These are phyloP conservation scores for Bonia amplexicaulis DNA, from an alignment of 176 grass and related monocot species.

Conservation along the genomic window DNA sequence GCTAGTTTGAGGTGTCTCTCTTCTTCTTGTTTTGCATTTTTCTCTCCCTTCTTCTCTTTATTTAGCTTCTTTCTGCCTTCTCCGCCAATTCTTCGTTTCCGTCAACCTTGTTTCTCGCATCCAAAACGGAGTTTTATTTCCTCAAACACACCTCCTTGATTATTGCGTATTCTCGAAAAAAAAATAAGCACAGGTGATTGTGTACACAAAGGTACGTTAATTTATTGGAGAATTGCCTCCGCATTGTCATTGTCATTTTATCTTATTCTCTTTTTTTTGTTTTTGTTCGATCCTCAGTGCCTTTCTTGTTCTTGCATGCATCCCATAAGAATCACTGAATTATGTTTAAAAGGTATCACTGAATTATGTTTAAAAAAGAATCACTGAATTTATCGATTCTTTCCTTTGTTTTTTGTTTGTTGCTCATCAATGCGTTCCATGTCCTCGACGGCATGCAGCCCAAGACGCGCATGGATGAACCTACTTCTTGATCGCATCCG, in stretches of 20 bases:
- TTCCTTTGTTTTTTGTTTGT: background rate
- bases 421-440: background rate
- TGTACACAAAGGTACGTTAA: background rate
- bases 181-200: background rate
- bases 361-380: background rate
- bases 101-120: slow-evolving; percentile 24
- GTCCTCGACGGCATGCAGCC: slow-evolving; percentile 18
- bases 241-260: background rate
- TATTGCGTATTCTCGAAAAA: background rate
- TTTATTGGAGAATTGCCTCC: background rate
- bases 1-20: too few relatives aligned
- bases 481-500: slow-evolving; percentile 9
- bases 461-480: slow-evolving; percentile 21
- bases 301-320: background rate
- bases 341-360: too few relatives aligned
- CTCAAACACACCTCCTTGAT: background rate
- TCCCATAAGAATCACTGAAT: background rate
- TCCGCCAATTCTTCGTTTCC: background rate
- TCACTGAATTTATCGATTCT: background rate
- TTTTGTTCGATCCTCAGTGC: background rate
- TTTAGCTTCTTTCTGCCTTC: background rate
- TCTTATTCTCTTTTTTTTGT: too few relatives aligned
- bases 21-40: too few relatives aligned
- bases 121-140: background rate
- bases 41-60: background rate